phyloP scores from a whole-genome alignment of 306 rosid species.

The Trifolium repens region DNA sequence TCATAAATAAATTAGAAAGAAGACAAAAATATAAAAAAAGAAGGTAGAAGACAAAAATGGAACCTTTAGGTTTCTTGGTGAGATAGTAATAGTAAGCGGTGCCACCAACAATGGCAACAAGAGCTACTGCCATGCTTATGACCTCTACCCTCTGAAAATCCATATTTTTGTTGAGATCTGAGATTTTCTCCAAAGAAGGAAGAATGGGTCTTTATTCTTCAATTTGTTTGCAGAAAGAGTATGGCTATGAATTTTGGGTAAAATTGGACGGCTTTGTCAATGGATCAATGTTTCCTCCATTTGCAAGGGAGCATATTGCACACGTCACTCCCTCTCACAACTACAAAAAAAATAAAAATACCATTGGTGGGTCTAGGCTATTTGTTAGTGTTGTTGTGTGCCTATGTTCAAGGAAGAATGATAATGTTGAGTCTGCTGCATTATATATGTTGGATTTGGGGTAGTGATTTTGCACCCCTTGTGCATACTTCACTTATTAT shows the following conservation, averaged over 20 bases:
- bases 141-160: constrained; percentile 54
- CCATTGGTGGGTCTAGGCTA: no score
- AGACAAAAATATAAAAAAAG: neutral
- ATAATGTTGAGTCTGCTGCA: no score
- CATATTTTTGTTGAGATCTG: constrained; percentile 40
- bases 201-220: neutral
- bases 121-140: constrained; percentile 57
- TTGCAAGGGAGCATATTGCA: neutral
- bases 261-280: neutral
- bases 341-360: neutral
- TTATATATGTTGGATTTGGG: no score
- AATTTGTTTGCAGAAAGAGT: neutral
- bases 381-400: no score
- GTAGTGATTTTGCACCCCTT: no score
- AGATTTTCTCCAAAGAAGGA: neutral
- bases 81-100: constrained; percentile 65
- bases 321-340: neutral
- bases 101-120: constrained; percentile 57
- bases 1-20: neutral
- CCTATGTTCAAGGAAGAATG: no score
- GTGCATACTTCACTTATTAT: no score
- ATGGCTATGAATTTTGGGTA: constrained; percentile 1
- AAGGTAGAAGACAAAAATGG: neutral
- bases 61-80: constrained; percentile 65
- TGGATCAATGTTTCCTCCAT: constrained; percentile 1